Evolutionary conservation across 23 red algal genomes (phyloP).

Genomic region (Gracilaria caudata): DNA sequence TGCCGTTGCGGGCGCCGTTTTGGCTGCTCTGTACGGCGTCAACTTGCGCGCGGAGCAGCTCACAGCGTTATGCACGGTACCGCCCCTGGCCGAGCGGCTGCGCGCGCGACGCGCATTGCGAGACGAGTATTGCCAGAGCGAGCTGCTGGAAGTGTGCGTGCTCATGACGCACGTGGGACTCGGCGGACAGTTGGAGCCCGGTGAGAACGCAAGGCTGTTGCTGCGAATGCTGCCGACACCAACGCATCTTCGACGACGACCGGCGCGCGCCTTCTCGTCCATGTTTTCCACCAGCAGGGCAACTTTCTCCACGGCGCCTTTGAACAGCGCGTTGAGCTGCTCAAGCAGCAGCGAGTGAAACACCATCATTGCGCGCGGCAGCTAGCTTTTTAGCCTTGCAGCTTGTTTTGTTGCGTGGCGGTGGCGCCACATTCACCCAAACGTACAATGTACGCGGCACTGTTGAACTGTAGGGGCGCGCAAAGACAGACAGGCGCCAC

Average conservation of each 20-base stretch:
- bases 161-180: slow-evolving; percentile 2
- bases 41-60: neutral
- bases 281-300: neutral
- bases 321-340: slow-evolving; percentile 17
- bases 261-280: neutral
- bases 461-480: too few relatives aligned
- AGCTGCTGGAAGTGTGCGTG: neutral
- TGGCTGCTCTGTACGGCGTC: neutral
- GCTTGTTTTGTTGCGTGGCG: neutral
- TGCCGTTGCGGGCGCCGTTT: too few relatives aligned
- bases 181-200: neutral
- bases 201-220: neutral
- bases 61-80: neutral
- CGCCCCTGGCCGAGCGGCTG: neutral
- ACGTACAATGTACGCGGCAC: too few relatives aligned
- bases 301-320: neutral
- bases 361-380: neutral
- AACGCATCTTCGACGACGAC: neutral
- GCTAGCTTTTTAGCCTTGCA: neutral
- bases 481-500: too few relatives aligned
- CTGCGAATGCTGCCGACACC: neutral
- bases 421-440: neutral
- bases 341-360: slow-evolving; percentile 7
- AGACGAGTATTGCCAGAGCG: neutral
- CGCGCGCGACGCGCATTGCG: slow-evolving; percentile 1